These are phyloP conservation scores for Larix kaempferi DNA, from an alignment of 75 land plant species.

Conservation along the genomic window DNA sequence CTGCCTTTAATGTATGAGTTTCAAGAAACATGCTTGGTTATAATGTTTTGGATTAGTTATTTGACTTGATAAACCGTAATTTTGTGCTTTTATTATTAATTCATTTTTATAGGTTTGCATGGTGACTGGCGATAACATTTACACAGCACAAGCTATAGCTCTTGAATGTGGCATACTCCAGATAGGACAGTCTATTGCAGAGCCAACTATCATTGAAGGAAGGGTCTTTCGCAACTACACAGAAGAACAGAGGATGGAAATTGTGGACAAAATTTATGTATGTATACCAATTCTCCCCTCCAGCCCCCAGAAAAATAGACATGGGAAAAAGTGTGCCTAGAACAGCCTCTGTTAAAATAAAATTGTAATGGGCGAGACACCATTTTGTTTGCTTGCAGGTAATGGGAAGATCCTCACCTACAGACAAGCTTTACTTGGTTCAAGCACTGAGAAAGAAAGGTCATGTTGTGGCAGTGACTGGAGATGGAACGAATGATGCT, in stretches of 20 bases:
- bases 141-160: slow-evolving; percentile 96
- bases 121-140: slow-evolving; percentile 97
- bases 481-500: slow-evolving; percentile 99
- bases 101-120: slow-evolving; percentile 73
- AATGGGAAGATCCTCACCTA: slow-evolving; percentile 99
- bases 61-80: background rate
- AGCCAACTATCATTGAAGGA: slow-evolving; percentile 74
- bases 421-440: slow-evolving; percentile 87
- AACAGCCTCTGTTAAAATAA: too few relatives aligned
- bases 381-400: slow-evolving; percentile 47
- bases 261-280: slow-evolving; percentile 51
- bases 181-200: slow-evolving; percentile 23
- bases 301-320: too few relatives aligned
- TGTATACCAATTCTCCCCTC: background rate
- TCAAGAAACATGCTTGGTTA: background rate
- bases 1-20: too few relatives aligned
- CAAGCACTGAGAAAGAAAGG: slow-evolving; percentile 77
- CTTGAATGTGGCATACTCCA: slow-evolving; percentile 84
- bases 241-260: slow-evolving; percentile 38
- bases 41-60: background rate
- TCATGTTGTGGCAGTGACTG: slow-evolving; percentile 96
- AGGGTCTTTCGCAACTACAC: slow-evolving; percentile 57
- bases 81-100: slow-evolving; percentile 18
- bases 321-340: too few relatives aligned
- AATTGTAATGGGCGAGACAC: background rate